Base-by-base conservation (phyloP, 2,329 filamentous ascomycete species). In the Alternaria gansuensis region DNA sequence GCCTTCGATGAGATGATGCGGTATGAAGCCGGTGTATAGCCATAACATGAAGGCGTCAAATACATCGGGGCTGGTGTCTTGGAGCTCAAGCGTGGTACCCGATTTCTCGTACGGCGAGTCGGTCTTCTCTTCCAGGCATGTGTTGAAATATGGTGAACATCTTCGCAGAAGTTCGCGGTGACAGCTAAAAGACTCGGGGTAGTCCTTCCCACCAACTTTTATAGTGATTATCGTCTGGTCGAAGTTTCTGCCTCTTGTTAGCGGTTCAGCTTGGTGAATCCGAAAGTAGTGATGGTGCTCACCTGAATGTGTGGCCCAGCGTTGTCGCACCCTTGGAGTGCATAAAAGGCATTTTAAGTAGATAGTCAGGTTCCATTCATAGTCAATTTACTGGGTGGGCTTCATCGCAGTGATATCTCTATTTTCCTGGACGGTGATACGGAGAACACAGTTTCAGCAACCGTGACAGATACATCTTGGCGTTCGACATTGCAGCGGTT, bases 1-100 rank as follows among this genome's bases (percentile, higher is more conserved):
- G 6, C 74, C 74, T 57, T 76, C 74, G 44, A 76, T 75, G 5
- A 76, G 67, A 65, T 76, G 74, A 24, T 76, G 74, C 5, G 74
- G 74, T 23, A 76, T 74, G 49, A 72, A 71, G 8, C 74, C 74
- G 6, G 74, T 76, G 53, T 76, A 74, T n/a, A 76, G 58, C 74
- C 74, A 76, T 53, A 76, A 64, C 73, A 76, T 74, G 54, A 76
- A 76, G 7, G 72, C 70, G 57, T 76, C 74, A 45, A 76, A 76
- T n/a, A 75, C 73, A 52, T 76, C 74, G n/a, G 74, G 71, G 44
- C 63, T 71, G 4, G 71, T 73, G 33, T 75, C 72, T 8, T 74
- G 68, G 7, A 76, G 69, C 50, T 75, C 74, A 11, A 76, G 60
- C 13, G 62, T 66, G 4, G 68, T 51, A 5, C 64, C 68, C 24